Evolutionary conservation across 495 filamentous ascomycete genomes (phyloP).

Genomic region (Lophiotrema nucula): DNA sequence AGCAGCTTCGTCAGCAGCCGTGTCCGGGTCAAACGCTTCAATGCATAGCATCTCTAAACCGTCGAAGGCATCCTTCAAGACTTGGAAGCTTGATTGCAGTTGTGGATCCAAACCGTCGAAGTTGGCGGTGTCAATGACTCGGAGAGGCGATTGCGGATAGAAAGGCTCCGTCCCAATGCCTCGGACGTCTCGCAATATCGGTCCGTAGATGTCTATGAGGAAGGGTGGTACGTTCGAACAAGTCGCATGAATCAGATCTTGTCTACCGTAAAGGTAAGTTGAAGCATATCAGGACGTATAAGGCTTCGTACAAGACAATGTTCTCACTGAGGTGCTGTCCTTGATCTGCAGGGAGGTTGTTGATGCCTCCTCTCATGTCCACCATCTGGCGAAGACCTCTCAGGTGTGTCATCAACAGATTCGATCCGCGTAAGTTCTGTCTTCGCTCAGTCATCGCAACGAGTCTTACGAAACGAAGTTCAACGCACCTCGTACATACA

Average conservation of each 20-base stretch:
- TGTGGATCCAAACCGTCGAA: neutral
- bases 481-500: conserved; percentile 21
- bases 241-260: conserved; percentile 13
- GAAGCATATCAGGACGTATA: too few species aligned
- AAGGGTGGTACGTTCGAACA: conserved; percentile 18
- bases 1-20: conserved; percentile 6
- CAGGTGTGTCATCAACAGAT: conserved; percentile 6
- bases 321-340: conserved; percentile 12
- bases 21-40: conserved; percentile 18
- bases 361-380: conserved; percentile 20
- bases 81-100: conserved; percentile 9
- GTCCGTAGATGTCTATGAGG: conserved; percentile 19
- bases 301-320: conserved; percentile 9
- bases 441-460: neutral
- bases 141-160: conserved; percentile 24
- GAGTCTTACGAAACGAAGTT: neutral
- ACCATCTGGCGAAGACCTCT: conserved; percentile 21
- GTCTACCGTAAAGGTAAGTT: conserved; percentile 1
- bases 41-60: conserved; percentile 21
- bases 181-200: conserved; percentile 10
- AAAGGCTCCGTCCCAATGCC: neutral
- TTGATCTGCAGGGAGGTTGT: conserved; percentile 14
- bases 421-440: conserved; percentile 16
- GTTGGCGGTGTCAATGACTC: conserved; percentile 2
- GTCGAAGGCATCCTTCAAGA: conserved; percentile 19